Percentiles rank a stretch among this genome's conserved stretches.
phyloP scores from a whole-genome alignment of 2,329 filamentous ascomycete genomes.

The Nothomitra cinnamomea region DNA sequence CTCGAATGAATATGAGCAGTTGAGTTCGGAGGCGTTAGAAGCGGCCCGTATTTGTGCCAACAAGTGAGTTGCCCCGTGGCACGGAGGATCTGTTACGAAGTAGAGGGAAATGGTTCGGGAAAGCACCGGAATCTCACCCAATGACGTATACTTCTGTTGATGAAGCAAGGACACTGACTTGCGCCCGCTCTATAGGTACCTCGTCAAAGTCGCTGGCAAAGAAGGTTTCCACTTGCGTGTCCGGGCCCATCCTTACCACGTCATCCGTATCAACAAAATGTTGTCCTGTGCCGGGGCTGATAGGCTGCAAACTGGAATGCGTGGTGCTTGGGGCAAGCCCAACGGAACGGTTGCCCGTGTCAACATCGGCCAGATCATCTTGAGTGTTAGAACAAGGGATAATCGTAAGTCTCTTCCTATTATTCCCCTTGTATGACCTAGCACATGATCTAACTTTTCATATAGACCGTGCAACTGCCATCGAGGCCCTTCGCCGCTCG shows the following conservation, averaged over 20 bases:
- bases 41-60: conserved; percentile 99
- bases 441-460: conserved; percentile 14
- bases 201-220: conserved; percentile 52
- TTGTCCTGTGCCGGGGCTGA: conserved; percentile 99
- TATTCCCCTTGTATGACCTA: background rate
- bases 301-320: conserved; percentile 99
- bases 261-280: conserved; percentile 99
- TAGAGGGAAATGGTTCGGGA: background rate
- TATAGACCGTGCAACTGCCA: conserved; percentile 70
- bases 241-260: conserved; percentile 96
- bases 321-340: conserved; percentile 99
- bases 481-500: conserved; percentile 96
- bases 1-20: conserved; percentile 99
- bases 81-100: background rate
- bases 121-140: background rate
- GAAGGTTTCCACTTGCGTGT: conserved; percentile 56
- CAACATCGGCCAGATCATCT: conserved; percentile 99
- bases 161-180: conserved; percentile 3
- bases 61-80: conserved; percentile 45
- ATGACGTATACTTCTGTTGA: background rate
- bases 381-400: conserved; percentile 95
- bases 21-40: conserved; percentile 98
- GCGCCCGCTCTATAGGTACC: conserved; percentile 30
- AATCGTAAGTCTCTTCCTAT: conserved; percentile 39
- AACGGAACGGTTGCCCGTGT: conserved; percentile 98